Evolutionary conservation across 2,329 filamentous ascomycete species (phyloP), one percentile per base, ranked within the genome.

Genomic region (Thyridium curvatum): DNA sequence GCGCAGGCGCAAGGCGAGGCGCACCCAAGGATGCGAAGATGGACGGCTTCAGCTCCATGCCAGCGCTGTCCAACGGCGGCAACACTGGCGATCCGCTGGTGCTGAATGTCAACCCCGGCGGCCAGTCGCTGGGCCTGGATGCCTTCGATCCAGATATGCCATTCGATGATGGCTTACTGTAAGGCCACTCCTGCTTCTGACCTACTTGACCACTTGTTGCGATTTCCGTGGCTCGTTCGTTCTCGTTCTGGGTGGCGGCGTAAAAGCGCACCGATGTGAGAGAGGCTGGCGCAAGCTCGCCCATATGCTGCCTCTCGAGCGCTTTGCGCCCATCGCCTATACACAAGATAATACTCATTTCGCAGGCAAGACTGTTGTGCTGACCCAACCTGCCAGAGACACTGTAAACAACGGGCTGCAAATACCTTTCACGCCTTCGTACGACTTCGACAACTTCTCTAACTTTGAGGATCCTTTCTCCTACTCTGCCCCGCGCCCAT

Each of bases 401-500:
- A 62, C 60, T 41, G 66, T 70, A 41, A 65, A 67, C 45, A 55
- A 63, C 37, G 52, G 73, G 13, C 59, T 64, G 31, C 51, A 60
- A 5, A 52, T 74, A 30, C 70, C 75, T 4, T 82, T 80, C 42
- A 74, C 73, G 3, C 71, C 74, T 3, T 64, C 68, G 4, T 82
- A 81, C 61, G 77, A 82, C 46, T 72, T 82, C 49, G 74, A 79
- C 38, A 62, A 67, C 46, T 76, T 78, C 48, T 71, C 75, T 36
- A 80, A 77, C 7, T 83, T 82, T 52, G 79, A 82, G 55, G 79
- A 82, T 51, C 77, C 79, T 30, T 82, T 83, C 51, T 72, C 74
- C 45, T 78, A 79, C 54, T 69, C 74, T 9, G 58, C 63, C 18
- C 64, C 68, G 31, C 62, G 66, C 13, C 72, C 69, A 53, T 68